Percentiles rank a stretch among this genome's conserved stretches.
These are phyloP conservation scores for Onygena corvina DNA, from an alignment of 2,329 filamentous ascomycete genomes.

Conservation along the genomic window DNA sequence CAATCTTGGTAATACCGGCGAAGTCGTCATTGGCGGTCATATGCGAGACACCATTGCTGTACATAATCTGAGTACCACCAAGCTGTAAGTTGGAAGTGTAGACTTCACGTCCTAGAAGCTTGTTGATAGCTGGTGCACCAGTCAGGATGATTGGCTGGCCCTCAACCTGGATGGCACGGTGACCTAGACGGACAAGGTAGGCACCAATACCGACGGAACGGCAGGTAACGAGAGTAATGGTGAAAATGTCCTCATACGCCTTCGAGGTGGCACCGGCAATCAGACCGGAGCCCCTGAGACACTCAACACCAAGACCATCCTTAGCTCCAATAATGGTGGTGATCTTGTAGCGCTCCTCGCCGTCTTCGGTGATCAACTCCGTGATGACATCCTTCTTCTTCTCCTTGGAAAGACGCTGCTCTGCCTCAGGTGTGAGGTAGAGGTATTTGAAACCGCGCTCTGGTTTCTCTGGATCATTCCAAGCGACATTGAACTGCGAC, in stretches of 20 bases:
- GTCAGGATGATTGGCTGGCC: conserved; percentile 98
- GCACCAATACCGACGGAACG: conserved; percentile 98
- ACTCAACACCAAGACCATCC: conserved; percentile 95
- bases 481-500: conserved; percentile 91
- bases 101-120: conserved; percentile 91
- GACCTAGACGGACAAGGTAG: conserved; percentile 93
- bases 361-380: conserved; percentile 71
- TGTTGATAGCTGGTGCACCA: conserved; percentile 94
- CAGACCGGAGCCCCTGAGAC: conserved; percentile 87
- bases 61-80: conserved; percentile 99
- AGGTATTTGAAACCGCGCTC: conserved; percentile 93
- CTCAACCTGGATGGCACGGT: conserved; percentile 97
- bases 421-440: conserved; percentile 76
- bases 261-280: conserved; percentile 95
- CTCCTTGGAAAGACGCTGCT: conserved; percentile 73
- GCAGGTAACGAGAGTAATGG: conserved; percentile 91
- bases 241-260: conserved; percentile 98
- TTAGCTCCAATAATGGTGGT: conserved; percentile 85
- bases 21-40: conserved; percentile 98
- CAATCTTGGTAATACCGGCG: conserved; percentile 92
- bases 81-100: conserved; percentile 99
- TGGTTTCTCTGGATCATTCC: conserved; percentile 73
- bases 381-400: conserved; percentile 69
- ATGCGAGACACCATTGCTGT: conserved; percentile 98
- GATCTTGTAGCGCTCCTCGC: conserved; percentile 87